These are phyloP conservation scores for Trametes coccinea DNA, from an alignment of 768 basidiomycete genomes.

Conservation along the genomic window DNA sequence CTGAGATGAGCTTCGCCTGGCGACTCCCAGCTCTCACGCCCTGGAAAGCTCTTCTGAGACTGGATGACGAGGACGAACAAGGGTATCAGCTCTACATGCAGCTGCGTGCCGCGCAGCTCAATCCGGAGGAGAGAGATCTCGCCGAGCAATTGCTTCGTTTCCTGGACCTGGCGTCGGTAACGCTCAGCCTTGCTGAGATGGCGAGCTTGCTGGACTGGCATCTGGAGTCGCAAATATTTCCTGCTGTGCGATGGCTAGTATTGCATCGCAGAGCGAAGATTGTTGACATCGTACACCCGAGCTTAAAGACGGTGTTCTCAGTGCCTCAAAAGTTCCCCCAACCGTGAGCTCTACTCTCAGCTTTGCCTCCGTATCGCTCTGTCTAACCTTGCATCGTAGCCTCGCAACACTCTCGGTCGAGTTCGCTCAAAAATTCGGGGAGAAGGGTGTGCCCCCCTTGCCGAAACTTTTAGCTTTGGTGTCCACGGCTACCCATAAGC, in stretches of 20 bases:
- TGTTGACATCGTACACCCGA: constrained; percentile 79
- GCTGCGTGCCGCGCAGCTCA: constrained; percentile 57
- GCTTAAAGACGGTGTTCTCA: constrained; percentile 80
- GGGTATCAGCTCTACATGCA: constrained; percentile 62
- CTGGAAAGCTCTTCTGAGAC: constrained; percentile 87
- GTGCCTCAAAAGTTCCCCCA: constrained; percentile 63
- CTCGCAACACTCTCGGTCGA: constrained; percentile 54
- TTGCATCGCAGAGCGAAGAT: constrained; percentile 88
- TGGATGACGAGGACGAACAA: constrained; percentile 58
- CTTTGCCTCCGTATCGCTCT: background rate
- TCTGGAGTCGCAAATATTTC: constrained; percentile 78
- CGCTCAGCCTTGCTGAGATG: constrained; percentile 78
- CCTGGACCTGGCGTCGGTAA: constrained; percentile 70
- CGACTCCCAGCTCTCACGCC: constrained; percentile 72
- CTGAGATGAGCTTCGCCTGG: constrained; percentile 72
- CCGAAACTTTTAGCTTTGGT: constrained; percentile 74
- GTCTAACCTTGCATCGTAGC: constrained; percentile 34
- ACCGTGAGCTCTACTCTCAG: constrained; percentile 46
- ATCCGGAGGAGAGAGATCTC: constrained; percentile 62
- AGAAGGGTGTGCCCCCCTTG: constrained; percentile 64
- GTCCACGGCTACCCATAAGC: constrained; percentile 65
- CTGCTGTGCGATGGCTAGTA: constrained; percentile 90
- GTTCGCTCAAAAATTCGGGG: constrained; percentile 62
- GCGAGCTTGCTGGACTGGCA: constrained; percentile 82
- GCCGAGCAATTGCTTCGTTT: constrained; percentile 76